These are phyloP conservation scores for Metrosideros polymorpha DNA, from an alignment of 441 rosid genomes.

Conservation along the genomic window DNA sequence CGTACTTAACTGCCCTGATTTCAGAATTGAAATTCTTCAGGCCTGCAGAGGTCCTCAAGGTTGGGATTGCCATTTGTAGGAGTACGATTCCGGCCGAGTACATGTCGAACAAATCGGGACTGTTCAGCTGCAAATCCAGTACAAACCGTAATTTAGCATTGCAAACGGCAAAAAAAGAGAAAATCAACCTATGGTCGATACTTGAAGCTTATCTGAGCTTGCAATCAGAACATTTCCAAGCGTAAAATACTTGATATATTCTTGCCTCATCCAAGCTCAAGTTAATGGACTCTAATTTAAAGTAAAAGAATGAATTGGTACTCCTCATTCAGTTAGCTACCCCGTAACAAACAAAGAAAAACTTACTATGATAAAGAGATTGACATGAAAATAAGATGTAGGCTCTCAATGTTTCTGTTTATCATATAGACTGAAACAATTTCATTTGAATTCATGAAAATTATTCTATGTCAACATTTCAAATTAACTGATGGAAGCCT, in stretches of 20 bases:
- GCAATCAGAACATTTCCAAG: not conserved
- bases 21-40: conserved; percentile 83
- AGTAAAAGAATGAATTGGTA: not conserved
- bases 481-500: not conserved
- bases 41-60: conserved; percentile 51
- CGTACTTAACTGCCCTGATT: conserved; percentile 44
- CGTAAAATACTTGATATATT: not conserved
- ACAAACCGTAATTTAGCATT: conserved; percentile 1
- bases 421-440: not conserved
- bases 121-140: conserved; percentile 57
- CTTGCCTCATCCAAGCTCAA: not conserved
- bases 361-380: not conserved
- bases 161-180: not conserved
- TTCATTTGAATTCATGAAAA: not conserved
- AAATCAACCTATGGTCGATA: not conserved
- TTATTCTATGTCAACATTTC: not conserved
- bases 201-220: not conserved
- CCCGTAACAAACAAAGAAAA: not conserved
- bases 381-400: too few species aligned
- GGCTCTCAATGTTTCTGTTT: too few species aligned
- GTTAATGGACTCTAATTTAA: too few species aligned
- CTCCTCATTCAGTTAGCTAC: not conserved
- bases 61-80: conserved; percentile 90
- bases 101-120: conserved; percentile 92
- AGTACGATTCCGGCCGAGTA: conserved; percentile 88